phyloP scores from a whole-genome alignment of 139 green algal species.

The Asterochloris sp. region DNA sequence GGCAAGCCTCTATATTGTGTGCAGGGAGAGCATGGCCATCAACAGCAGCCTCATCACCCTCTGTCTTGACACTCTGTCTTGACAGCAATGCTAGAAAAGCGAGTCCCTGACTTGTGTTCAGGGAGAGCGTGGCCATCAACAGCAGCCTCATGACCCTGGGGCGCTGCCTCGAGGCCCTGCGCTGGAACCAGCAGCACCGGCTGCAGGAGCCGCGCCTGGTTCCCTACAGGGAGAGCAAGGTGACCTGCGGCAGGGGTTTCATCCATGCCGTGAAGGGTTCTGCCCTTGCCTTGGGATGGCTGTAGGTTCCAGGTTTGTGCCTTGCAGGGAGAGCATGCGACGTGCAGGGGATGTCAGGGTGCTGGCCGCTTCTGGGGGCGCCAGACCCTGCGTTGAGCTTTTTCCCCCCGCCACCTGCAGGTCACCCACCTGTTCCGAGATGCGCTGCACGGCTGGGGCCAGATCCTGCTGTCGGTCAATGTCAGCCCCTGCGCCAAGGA shows the following conservation, averaged over 20 bases:
- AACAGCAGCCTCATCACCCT: conserved; percentile 80
- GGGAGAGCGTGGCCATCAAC: conserved; percentile 82
- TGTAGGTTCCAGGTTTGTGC: no score
- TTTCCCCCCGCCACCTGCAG: not conserved
- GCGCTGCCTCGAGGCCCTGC: conserved; percentile 74
- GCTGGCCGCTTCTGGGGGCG: no score
- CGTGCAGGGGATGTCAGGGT: no score
- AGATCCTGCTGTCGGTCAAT: conserved; percentile 67
- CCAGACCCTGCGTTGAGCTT: not conserved
- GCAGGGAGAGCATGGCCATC: conserved; percentile 75
- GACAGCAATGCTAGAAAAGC: not conserved
- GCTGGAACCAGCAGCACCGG: conserved; percentile 68
- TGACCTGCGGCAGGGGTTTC: conserved; percentile 17
- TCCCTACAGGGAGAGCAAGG: conserved; percentile 60
- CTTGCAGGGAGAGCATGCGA: no score
- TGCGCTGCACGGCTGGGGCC: conserved; percentile 66
- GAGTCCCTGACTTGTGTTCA: conserved; percentile 7
- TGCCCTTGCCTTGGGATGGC: no score
- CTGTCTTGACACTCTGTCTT: no score
- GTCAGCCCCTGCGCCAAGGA: conserved; percentile 52
- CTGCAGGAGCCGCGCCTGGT: conserved; percentile 38
- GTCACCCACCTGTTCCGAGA: conserved; percentile 49
- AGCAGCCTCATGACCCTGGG: conserved; percentile 71
- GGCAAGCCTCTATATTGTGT: no score
- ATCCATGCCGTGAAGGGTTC: no score